phyloP scores from a whole-genome alignment of 495 filamentous ascomycete genomes.

The Penicillium manginii region DNA sequence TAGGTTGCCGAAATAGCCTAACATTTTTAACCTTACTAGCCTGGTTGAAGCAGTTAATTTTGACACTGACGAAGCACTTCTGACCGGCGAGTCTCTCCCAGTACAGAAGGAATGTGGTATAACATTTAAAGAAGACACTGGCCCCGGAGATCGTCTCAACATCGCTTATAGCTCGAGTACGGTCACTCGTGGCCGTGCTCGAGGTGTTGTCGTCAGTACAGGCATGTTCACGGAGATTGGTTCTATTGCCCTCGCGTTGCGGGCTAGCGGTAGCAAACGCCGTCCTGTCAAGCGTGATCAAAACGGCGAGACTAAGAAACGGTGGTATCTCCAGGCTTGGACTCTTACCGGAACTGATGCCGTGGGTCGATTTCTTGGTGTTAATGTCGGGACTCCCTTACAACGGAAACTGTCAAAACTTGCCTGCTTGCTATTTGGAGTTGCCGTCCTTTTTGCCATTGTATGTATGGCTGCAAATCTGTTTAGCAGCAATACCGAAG shows the following conservation, averaged over 20 bases:
- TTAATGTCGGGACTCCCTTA: slow-evolving; percentile 72
- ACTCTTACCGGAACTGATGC: slow-evolving; percentile 66
- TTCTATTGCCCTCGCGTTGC: slow-evolving; percentile 68
- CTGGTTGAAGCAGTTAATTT: slow-evolving; percentile 72
- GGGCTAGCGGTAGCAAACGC: slow-evolving; percentile 44
- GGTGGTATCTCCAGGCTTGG: slow-evolving; percentile 71
- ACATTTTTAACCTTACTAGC: slow-evolving; percentile 17
- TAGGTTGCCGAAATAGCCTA: slow-evolving; percentile 8
- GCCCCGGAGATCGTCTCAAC: slow-evolving; percentile 71
- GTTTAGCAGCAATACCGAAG: slow-evolving; percentile 61
- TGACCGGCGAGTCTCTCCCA: slow-evolving; percentile 75
- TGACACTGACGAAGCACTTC: slow-evolving; percentile 72
- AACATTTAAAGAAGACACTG: slow-evolving; percentile 51
- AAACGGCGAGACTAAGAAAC: slow-evolving; percentile 60
- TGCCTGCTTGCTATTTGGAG: slow-evolving; percentile 68
- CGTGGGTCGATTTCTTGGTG: slow-evolving; percentile 69
- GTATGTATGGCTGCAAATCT: slow-evolving; percentile 66
- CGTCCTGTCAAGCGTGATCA: slow-evolving; percentile 60
- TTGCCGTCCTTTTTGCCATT: slow-evolving; percentile 70
- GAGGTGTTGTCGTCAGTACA: slow-evolving; percentile 68
- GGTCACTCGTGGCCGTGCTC: slow-evolving; percentile 69
- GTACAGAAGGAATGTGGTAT: slow-evolving; percentile 59
- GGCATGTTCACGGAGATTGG: slow-evolving; percentile 77
- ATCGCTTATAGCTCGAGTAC: slow-evolving; percentile 75
- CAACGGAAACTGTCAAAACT: slow-evolving; percentile 72